Evolutionary conservation across 2,329 filamentous ascomycete species (phyloP), one percentile per base, ranked within the genome.

Genomic region (Trichoderma polysporum): DNA sequence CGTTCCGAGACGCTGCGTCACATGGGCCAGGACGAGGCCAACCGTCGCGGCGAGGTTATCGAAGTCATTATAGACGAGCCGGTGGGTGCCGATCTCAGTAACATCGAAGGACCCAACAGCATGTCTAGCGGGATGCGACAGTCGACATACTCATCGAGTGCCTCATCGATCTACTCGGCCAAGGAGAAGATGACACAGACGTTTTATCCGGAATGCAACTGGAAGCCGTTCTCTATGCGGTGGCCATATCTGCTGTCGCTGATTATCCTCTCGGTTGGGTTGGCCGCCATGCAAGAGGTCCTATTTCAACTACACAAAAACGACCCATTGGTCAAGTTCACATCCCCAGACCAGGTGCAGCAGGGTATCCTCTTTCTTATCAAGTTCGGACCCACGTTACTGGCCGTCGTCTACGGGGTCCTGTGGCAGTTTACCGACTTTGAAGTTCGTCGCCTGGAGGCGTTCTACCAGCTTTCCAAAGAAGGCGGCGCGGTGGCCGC

Each of bases 381-480:
- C 78, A 89, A 89, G 74, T 90, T 90, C 72, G 75, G 84, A 10
- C 88, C 88, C 1, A 90, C 86, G 0, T 77, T 90, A 2, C 79
- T 87, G 3, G 84, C 87, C 33, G 88, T 90, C 49, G 78, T 82
- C 0, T 90, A 85, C 72, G 88, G 88, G 54, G 85, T 90, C 15
- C 74, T 90, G 45, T 90, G 88, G 88, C 87, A 90, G 75, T 81
- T 88, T 13, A 86, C 85, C 41, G 88, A 90, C 75, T 87, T 88
- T 68, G 88, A 90, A 70, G 86, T 90, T 2, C 87, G 85, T 73
- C 83, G 88, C n/a, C 77, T 90, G 31, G 88, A 91, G 74, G 85
- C 88, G 0, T 90, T 86, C 71, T 88, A 89, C 70, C 88, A 90
- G 74, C 79, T 91, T 58, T 89, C 87, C 3, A 86, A 83, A 69